These are phyloP conservation scores for Aspergillus fumigatus DNA, from an alignment of 2,329 filamentous ascomycete species.

Conservation along the genomic window DNA sequence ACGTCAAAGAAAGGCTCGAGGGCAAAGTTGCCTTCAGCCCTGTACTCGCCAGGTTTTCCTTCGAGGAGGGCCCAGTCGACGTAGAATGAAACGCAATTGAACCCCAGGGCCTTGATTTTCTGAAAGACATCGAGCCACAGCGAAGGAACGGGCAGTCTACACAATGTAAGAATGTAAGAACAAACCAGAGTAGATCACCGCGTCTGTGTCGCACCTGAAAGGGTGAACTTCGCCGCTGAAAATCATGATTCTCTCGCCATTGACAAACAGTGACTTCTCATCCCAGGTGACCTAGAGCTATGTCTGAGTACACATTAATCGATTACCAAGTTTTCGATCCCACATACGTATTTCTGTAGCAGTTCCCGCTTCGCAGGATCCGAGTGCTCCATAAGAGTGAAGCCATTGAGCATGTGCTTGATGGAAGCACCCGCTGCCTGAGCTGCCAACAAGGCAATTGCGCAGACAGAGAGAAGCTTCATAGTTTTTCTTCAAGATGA, in stretches of 20 bases:
- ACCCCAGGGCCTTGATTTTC: slow-evolving; percentile 76
- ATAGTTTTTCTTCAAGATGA: slow-evolving; percentile 20
- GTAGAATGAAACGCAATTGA: slow-evolving; percentile 76
- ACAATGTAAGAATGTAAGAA: slow-evolving; percentile 1
- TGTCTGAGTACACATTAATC: background rate
- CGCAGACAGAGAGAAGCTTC: slow-evolving; percentile 35
- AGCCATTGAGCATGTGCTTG: slow-evolving; percentile 46
- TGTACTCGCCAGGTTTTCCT: slow-evolving; percentile 65
- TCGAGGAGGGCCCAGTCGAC: slow-evolving; percentile 74
- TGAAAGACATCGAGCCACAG: slow-evolving; percentile 72
- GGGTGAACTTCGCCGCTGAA: slow-evolving; percentile 73
- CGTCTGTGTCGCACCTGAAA: slow-evolving; percentile 43
- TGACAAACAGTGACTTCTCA: slow-evolving; percentile 64
- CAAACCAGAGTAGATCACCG: background rate
- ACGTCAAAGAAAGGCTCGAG: slow-evolving; percentile 73
- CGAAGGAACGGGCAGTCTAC: slow-evolving; percentile 55
- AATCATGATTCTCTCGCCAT: slow-evolving; percentile 65
- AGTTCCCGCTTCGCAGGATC: slow-evolving; percentile 43
- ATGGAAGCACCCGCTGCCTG: slow-evolving; percentile 46
- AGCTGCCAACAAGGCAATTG: slow-evolving; percentile 37
- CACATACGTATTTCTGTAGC: slow-evolving; percentile 53
- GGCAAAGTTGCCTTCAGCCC: slow-evolving; percentile 66
- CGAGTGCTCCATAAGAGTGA: slow-evolving; percentile 41
- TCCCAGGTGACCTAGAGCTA: slow-evolving; percentile 62
- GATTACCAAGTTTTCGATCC: background rate